A percentile compares a stretch with the other conserved stretches of the same genome.
These are phyloP conservation scores for Sporisorium reilianum DNA, from an alignment of 1,284 basidiomycete species.

Conservation along the genomic window DNA sequence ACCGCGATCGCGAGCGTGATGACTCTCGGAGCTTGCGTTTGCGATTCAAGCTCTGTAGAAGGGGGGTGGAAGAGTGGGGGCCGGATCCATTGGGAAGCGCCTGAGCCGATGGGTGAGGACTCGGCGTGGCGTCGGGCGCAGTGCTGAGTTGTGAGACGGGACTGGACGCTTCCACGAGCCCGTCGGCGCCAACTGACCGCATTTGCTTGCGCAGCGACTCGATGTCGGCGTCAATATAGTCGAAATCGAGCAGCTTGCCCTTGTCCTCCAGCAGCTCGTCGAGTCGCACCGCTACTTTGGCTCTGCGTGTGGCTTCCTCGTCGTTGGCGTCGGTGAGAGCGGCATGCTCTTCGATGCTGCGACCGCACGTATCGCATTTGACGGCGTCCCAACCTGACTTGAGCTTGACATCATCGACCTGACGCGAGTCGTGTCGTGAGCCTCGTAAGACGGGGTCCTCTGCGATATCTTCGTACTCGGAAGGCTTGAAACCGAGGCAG, in stretches of 20 bases:
- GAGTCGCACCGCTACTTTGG: conserved; percentile 81
- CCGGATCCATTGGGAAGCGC: conserved; percentile 31
- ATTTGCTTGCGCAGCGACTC: conserved; percentile 75
- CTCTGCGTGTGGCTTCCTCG: conserved; percentile 74
- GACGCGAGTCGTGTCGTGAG: conserved; percentile 23
- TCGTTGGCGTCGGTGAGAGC: conserved; percentile 71
- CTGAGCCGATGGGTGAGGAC: conserved; percentile 38
- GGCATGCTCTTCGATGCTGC: conserved; percentile 78
- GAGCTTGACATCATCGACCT: conserved; percentile 31
- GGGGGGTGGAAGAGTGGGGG: conserved; percentile 40
- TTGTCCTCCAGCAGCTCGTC: conserved; percentile 87
- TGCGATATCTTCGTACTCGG: conserved; percentile 35
- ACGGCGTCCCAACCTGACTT: conserved; percentile 25
- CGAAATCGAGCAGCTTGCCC: conserved; percentile 81
- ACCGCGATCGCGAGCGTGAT: conserved; percentile 38
- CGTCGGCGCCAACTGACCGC: conserved; percentile 43
- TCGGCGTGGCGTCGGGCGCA: conserved; percentile 45
- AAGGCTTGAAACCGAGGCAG: conserved; percentile 40
- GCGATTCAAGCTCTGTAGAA: conserved; percentile 42
- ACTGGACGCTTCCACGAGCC: conserved; percentile 41
- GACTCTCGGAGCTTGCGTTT: conserved; percentile 47
- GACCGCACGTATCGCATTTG: conserved; percentile 75
- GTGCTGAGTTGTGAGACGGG: conserved; percentile 48
- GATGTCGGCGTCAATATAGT: conserved; percentile 79
- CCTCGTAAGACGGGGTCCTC: conserved; percentile 30